Conservation (phyloP, 768 basidiomycete species). For the Brasilioporus rufonigricans region DNA sequence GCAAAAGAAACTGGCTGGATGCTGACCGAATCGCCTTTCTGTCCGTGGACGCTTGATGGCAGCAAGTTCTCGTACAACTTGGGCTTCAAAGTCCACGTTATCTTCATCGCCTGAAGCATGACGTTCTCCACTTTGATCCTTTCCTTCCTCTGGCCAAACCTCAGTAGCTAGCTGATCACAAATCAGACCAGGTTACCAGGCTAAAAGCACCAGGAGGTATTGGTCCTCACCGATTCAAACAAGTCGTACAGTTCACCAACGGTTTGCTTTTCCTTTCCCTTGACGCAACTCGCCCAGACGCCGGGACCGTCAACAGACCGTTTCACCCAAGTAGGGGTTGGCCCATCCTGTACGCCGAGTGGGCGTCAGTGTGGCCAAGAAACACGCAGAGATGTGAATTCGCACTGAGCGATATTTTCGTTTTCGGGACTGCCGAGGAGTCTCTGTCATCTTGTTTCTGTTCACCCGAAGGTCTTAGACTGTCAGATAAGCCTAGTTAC, state of each 20-base stretch:
- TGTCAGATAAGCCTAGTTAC: not conserved
- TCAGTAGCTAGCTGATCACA: conserved; percentile 60
- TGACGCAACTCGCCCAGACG: conserved; percentile 83
- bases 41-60: conserved; percentile 64
- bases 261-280: conserved; percentile 78
- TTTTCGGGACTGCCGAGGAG: conserved; percentile 31
- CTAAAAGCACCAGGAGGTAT: not conserved
- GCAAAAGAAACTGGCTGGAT: not conserved
- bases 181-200: conserved; percentile 9
- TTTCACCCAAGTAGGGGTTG: conserved; percentile 61
- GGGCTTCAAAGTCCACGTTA: conserved; percentile 59
- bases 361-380: conserved; percentile 1
- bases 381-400: not conserved
- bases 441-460: conserved; percentile 20
- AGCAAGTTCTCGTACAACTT: conserved; percentile 69
- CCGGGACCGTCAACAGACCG: conserved; percentile 75
- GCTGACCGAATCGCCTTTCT: conserved; percentile 65
- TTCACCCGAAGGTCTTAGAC: not conserved
- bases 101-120: conserved; percentile 36
- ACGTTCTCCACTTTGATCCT: conserved; percentile 22
- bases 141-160: conserved; percentile 57
- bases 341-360: conserved; percentile 49
- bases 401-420: conserved; percentile 54
- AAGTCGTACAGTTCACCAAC: conserved; percentile 76
- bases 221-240: conserved; percentile 63